phyloP scores from a whole-genome alignment of 106 monocot species.

The Cymbidium sinense region DNA sequence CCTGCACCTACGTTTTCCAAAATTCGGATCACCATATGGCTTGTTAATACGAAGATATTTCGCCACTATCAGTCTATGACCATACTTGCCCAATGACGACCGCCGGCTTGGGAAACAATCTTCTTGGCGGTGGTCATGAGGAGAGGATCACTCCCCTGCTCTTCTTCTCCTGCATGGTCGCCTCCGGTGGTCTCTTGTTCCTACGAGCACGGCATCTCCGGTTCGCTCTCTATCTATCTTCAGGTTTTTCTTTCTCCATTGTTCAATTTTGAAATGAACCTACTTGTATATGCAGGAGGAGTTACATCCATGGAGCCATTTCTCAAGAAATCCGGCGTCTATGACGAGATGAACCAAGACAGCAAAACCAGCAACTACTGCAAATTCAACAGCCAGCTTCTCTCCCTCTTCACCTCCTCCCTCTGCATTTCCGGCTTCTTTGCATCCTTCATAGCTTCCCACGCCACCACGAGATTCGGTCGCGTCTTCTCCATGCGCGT shows the following conservation, averaged over 20 bases:
- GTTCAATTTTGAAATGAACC: neutral
- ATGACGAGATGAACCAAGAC: neutral
- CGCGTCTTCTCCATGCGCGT: no score
- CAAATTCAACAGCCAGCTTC: slow-evolving; percentile 4
- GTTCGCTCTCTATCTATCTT: no score
- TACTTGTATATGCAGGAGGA: no score
- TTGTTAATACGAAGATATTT: no score
- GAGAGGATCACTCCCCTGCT: neutral
- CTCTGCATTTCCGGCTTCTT: slow-evolving; percentile 72
- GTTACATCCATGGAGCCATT: neutral
- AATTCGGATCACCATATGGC: no score
- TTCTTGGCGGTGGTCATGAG: no score
- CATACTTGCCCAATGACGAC: no score
- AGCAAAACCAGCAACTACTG: neutral
- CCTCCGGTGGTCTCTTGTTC: neutral
- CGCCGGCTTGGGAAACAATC: no score
- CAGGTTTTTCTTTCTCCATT: neutral
- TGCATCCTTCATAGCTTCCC: slow-evolving; percentile 54
- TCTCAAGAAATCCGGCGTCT: neutral
- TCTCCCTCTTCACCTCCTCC: neutral
- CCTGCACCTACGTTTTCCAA: no score
- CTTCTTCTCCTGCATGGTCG: neutral
- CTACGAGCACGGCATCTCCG: neutral
- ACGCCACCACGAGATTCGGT: no score
- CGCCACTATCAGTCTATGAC: no score